Base-by-base conservation (phyloP, 1,139 yeast genomes). In the Meyerozyma elateridarum region DNA sequence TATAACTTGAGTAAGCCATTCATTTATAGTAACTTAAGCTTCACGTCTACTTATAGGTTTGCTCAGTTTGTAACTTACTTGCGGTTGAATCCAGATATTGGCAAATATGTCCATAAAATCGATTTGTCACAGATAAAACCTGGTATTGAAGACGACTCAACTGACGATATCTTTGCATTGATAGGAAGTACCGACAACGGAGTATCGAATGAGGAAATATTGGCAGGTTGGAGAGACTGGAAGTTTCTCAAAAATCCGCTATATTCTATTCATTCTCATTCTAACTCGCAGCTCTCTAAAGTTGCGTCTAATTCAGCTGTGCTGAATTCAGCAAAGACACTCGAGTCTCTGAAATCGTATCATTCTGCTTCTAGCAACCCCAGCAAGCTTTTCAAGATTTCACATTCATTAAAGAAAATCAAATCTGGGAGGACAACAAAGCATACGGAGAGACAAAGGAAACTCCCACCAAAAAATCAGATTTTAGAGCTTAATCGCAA, bases 181-280 rank as follows among this genome's bases (percentile, higher is more conserved):
- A 15, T 24, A 4, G 27, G 9, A 8, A 17, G n/a, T 12, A 15
- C 6, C 14, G 46, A 39, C 4, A 46, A 38, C 14, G 35, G 34
- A 22, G 35, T 41, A 7, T 41, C 45, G 18, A 40, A 37, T 5
- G 41, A 50, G 6, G 48, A 52, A 22, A 54, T 57, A 4, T 51
- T 64, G 28, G 91, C 95, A 0, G 83, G 91, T 9, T 85, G 95
- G 95, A 69, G 95, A 49, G 95, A 85, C 53, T 84, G 95, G 94
- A 80, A 84, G 46, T 79, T 71, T 45, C 70, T 82, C 39, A 73
- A 71, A 29, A 87, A 82, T 51, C 85, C 89, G 1, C 52, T 83
- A 18, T 83, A 82, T 51, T 51, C 68, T 2, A 42, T 56, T 16
- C 61, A 55, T 35, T 39, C 49, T 2, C 42, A 41, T 5, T 44